Conservation (phyloP, 805 yeast species). For the Cyberlindnera subsufficiens region DNA sequence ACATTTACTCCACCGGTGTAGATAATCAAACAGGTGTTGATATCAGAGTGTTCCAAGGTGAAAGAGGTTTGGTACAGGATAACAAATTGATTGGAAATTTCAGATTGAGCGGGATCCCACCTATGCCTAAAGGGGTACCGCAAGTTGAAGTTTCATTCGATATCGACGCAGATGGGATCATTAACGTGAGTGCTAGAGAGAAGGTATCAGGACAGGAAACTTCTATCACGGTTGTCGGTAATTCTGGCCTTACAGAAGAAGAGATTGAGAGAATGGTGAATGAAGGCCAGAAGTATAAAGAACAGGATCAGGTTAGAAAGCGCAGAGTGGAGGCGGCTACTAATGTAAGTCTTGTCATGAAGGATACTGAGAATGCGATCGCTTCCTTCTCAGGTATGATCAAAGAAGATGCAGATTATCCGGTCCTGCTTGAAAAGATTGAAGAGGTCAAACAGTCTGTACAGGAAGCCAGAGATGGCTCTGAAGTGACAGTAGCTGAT, state of each 20-base stretch:
- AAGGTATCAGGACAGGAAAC: conserved; percentile 73
- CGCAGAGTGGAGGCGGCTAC: conserved; percentile 68
- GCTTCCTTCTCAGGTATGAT: conserved; percentile 54
- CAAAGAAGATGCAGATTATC: conserved; percentile 46
- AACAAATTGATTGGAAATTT: conserved; percentile 75
- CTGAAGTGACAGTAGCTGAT: conserved; percentile 48
- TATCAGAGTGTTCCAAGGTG: conserved; percentile 76
- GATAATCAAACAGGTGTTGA: conserved; percentile 84
- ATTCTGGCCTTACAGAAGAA: conserved; percentile 61
- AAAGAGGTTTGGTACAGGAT: conserved; percentile 70
- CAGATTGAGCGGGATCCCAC: conserved; percentile 65
- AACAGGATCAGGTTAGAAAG: conserved; percentile 51
- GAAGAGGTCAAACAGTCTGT: conserved; percentile 57
- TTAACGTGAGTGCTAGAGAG: conserved; percentile 78
- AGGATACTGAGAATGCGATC: conserved; percentile 85
- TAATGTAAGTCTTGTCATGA: conserved; percentile 69
- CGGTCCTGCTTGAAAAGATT: conserved; percentile 37
- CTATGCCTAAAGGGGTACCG: conserved; percentile 74
- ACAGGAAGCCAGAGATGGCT: conserved; percentile 59
- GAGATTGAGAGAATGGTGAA: conserved; percentile 59
- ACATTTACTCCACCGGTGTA: conserved; percentile 73
- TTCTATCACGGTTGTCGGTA: conserved; percentile 67
- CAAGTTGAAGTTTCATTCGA: conserved; percentile 74
- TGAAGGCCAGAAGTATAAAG: conserved; percentile 61
- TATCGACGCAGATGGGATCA: conserved; percentile 78